Conservation (phyloP, 768 basidiomycete genomes). For the Tricholoma matsutake region DNA sequence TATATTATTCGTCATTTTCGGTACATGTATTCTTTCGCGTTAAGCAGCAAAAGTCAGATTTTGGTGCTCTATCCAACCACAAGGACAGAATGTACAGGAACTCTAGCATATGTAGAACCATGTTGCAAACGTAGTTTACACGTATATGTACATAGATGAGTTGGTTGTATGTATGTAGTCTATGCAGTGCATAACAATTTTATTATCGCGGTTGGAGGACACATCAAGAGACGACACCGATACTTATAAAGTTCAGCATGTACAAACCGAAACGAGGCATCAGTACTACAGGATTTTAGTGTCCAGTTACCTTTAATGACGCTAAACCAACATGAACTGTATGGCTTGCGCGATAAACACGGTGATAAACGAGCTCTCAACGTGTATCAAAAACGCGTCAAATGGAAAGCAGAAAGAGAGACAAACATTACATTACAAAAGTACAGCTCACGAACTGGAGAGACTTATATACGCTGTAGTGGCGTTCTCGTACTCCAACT, state of each 20-base stretch:
- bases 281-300: background rate
- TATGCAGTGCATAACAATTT: too few relatives aligned
- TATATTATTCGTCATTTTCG: background rate
- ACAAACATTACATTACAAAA: background rate
- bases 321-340: background rate
- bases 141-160: background rate
- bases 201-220: too few relatives aligned
- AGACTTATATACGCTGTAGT: conserved; percentile 79
- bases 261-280: too few relatives aligned
- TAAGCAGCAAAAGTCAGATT: background rate
- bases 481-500: conserved; percentile 74
- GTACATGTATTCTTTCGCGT: background rate
- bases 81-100: background rate
- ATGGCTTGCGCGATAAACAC: background rate
- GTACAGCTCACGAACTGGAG: conserved; percentile 57
- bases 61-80: background rate
- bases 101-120: background rate
- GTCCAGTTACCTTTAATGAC: background rate
- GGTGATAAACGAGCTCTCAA: background rate
- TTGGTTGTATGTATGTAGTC: background rate
- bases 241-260: too few relatives aligned
- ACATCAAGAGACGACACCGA: too few relatives aligned
- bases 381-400: background rate
- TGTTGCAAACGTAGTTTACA: background rate
- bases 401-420: background rate